Conservation (phyloP, 495 filamentous ascomycete species). For the Penicillium crystallinum region DNA sequence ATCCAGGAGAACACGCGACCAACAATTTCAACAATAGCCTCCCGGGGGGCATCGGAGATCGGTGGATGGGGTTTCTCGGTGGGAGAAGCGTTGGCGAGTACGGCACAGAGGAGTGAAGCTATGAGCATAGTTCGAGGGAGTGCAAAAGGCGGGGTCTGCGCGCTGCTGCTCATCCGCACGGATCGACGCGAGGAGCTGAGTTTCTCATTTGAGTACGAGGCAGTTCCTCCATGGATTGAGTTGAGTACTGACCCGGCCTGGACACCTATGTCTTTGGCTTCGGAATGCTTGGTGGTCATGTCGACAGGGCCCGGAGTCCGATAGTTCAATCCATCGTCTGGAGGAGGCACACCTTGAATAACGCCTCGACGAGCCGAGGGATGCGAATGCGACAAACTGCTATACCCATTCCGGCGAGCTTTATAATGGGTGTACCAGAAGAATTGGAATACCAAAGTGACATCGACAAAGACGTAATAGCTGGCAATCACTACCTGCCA, state of each 20-base stretch:
- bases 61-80: constrained; percentile 25
- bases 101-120: constrained; percentile 42
- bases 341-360: constrained; percentile 30
- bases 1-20: constrained; percentile 61
- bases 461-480: constrained; percentile 67
- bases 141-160: constrained; percentile 26
- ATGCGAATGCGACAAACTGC: constrained; percentile 14
- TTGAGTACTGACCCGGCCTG: constrained; percentile 20
- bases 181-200: constrained; percentile 28
- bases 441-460: constrained; percentile 58
- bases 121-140: constrained; percentile 43
- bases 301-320: constrained; percentile 16
- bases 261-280: constrained; percentile 29
- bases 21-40: constrained; percentile 37
- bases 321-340: constrained; percentile 14
- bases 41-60: constrained; percentile 16
- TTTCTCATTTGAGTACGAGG: constrained; percentile 41
- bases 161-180: constrained; percentile 19
- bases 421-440: constrained; percentile 61
- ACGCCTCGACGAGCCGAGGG: constrained; percentile 19
- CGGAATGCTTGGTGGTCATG: constrained; percentile 16
- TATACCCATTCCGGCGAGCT: constrained; percentile 27
- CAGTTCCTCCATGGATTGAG: constrained; percentile 17
- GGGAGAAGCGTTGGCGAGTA: constrained; percentile 40
- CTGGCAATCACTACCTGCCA: constrained; percentile 66